phyloP scores from a whole-genome alignment of 129 eudicot genomes.

The Lactuca saligna region DNA sequence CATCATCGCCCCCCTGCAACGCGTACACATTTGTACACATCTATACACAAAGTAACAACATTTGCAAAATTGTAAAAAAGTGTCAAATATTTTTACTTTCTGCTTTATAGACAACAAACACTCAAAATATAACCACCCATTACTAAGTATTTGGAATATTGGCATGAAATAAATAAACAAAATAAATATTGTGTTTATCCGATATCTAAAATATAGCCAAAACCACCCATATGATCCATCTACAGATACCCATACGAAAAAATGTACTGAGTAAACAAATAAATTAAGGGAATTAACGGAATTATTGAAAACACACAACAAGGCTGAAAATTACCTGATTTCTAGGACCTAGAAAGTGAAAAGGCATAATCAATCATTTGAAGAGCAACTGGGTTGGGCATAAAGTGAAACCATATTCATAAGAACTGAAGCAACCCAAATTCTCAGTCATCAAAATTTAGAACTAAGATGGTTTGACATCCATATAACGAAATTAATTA shows the following conservation, averaged over 20 bases:
- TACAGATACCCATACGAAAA: conserved; percentile 24
- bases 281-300: not conserved
- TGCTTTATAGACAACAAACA: too few species aligned
- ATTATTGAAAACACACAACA: not conserved
- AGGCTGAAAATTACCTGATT: conserved; percentile 52
- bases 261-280: not conserved
- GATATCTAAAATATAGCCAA: too few species aligned
- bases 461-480: too few species aligned
- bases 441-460: too few species aligned
- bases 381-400: conserved; percentile 58
- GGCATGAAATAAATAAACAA: too few species aligned
- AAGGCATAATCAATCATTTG: conserved; percentile 79
- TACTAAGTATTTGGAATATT: too few species aligned
- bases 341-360: conserved; percentile 68
- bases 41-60: conserved; percentile 37
- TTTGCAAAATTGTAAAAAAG: not conserved
- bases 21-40: conserved; percentile 59
- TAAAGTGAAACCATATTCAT: conserved; percentile 2
- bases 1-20: conserved; percentile 70
- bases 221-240: conserved; percentile 62
- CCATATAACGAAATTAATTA: too few species aligned
- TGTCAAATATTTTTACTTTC: too few species aligned
- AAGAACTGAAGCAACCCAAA: too few species aligned
- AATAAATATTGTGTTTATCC: too few species aligned
- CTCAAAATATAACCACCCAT: too few species aligned